Percentiles rank a stretch among this genome's conserved stretches.
Conservation (phyloP, 768 basidiomycete genomes). For the Termitomyces sp. region DNA sequence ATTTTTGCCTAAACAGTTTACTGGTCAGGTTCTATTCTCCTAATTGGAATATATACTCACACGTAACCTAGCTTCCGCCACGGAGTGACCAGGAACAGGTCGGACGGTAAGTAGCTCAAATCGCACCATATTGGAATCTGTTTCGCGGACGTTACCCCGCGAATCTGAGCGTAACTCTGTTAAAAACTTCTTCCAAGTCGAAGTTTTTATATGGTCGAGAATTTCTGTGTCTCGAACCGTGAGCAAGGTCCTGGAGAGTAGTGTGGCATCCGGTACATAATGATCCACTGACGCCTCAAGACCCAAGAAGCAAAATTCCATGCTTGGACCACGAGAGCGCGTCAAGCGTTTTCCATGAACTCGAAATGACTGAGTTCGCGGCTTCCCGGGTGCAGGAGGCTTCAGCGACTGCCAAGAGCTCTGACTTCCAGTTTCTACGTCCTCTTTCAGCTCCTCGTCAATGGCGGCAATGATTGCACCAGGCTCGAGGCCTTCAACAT, state of each 20-base stretch:
- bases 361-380: constrained; percentile 36
- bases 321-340: constrained; percentile 74
- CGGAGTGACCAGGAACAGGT: constrained; percentile 64
- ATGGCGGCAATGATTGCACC: constrained; percentile 85
- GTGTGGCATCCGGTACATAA: constrained; percentile 50
- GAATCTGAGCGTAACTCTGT: constrained; percentile 83
- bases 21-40: background rate
- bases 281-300: constrained; percentile 67
- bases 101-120: constrained; percentile 75
- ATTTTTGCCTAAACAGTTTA: constrained; percentile 69
- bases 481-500: constrained; percentile 71
- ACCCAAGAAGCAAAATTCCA: constrained; percentile 78
- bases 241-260: constrained; percentile 66
- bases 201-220: constrained; percentile 96
- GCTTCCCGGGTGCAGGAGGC: constrained; percentile 44
- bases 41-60: constrained; percentile 40
- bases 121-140: constrained; percentile 91
- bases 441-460: constrained; percentile 84
- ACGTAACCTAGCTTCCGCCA: constrained; percentile 76
- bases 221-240: constrained; percentile 81
- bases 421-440: constrained; percentile 69
- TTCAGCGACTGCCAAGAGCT: constrained; percentile 92
- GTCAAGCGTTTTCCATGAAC: constrained; percentile 61
- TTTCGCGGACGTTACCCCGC: constrained; percentile 85
- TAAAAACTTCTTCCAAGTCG: constrained; percentile 97